These are phyloP conservation scores for Fusarium coicis DNA, from an alignment of 2,329 filamentous ascomycete species.

Conservation along the genomic window DNA sequence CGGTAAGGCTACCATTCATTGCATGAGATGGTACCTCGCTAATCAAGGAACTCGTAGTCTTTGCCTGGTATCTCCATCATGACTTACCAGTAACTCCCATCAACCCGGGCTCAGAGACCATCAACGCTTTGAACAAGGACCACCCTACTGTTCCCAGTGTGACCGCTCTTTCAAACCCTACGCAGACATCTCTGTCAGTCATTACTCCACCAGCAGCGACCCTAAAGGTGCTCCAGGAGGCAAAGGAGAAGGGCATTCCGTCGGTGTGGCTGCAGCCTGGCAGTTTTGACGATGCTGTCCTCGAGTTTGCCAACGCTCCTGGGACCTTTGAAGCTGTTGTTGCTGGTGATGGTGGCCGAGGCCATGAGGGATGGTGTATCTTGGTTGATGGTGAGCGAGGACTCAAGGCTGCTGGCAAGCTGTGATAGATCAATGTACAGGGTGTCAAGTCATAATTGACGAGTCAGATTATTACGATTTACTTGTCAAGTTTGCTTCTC, in stretches of 20 bases:
- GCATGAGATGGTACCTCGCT: neutral
- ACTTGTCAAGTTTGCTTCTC: neutral
- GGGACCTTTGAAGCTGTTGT: conserved; percentile 76
- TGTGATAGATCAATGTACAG: conserved; percentile 43
- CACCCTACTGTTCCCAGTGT: conserved; percentile 75
- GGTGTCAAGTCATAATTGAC: neutral
- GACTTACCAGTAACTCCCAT: conserved; percentile 82
- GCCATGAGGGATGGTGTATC: conserved; percentile 85
- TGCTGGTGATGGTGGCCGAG: conserved; percentile 70
- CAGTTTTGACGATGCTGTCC: conserved; percentile 80
- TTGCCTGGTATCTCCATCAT: conserved; percentile 87
- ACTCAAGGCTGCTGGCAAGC: conserved; percentile 65
- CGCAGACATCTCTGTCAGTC: conserved; percentile 80
- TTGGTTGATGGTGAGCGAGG: conserved; percentile 82
- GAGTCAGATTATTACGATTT: neutral
- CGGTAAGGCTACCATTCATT: conserved; percentile 61
- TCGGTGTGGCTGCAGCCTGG: conserved; percentile 93
- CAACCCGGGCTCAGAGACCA: conserved; percentile 76
- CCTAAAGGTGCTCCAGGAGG: conserved; percentile 78
- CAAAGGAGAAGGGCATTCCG: conserved; percentile 76
- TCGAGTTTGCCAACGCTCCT: conserved; percentile 73
- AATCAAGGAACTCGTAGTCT: conserved; percentile 65
- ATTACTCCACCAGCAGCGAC: conserved; percentile 89
- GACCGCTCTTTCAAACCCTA: conserved; percentile 71
- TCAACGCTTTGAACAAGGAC: conserved; percentile 68